phyloP scores from a whole-genome alignment of 208 protist genomes.

The Leishmania amazonensis region DNA sequence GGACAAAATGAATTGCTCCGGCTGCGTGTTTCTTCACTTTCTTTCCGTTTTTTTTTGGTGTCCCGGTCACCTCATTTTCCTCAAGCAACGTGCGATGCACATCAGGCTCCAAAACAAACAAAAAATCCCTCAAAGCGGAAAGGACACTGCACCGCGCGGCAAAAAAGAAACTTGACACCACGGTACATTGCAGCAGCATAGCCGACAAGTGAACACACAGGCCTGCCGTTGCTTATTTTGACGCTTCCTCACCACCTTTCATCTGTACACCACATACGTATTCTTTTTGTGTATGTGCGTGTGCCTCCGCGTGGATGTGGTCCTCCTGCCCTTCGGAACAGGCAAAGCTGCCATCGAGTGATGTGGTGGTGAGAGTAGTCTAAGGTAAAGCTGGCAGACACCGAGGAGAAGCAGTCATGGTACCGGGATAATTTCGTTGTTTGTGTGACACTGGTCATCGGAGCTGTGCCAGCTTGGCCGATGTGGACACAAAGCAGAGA shows the following conservation, averaged over 20 bases:
- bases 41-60: constrained; percentile 17
- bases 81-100: not conserved
- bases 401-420: not conserved
- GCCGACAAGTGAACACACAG: not conserved
- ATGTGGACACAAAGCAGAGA: not conserved
- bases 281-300: not conserved
- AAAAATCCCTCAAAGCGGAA: not conserved
- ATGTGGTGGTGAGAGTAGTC: not conserved
- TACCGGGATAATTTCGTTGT: not conserved
- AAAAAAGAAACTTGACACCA: not conserved
- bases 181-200: not conserved
- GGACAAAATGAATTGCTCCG: not conserved
- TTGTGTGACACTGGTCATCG: not conserved
- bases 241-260: not conserved
- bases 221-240: not conserved
- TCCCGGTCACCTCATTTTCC: not conserved
- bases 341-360: not conserved
- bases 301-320: not conserved
- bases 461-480: not conserved
- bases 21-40: constrained; percentile 3
- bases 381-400: not conserved
- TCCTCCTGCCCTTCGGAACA: not conserved
- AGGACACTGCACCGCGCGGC: not conserved
- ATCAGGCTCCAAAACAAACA: constrained; percentile 1
- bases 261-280: not conserved